A percentile compares a stretch with the other conserved stretches of the same genome.
Evolutionary conservation across 805 yeast species (phyloP).

Genomic region (Nakazawaea ernobii): DNA sequence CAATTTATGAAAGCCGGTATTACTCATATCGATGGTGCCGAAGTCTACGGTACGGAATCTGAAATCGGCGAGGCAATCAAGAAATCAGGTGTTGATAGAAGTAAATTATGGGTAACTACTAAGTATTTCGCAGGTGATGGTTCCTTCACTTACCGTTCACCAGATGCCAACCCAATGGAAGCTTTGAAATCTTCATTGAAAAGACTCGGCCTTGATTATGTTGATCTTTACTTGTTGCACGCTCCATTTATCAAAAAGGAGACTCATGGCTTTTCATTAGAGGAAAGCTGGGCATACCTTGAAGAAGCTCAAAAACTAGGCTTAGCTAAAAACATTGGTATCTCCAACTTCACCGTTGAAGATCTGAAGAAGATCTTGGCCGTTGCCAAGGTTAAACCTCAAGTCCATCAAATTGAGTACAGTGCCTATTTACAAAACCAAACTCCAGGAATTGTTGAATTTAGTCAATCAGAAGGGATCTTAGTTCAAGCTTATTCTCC

Average conservation of each 20-base stretch:
- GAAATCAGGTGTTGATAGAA: slow-evolving; percentile 31
- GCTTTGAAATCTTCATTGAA: slow-evolving; percentile 38
- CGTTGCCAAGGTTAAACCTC: slow-evolving; percentile 42
- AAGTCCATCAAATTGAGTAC: slow-evolving; percentile 65
- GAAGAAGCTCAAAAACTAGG: slow-evolving; percentile 50
- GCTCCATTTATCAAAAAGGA: slow-evolving; percentile 47
- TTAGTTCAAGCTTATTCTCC: slow-evolving; percentile 65
- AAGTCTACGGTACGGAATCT: slow-evolving; percentile 49
- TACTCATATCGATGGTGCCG: slow-evolving; percentile 63
- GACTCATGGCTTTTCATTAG: slow-evolving; percentile 38
- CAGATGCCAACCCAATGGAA: slow-evolving; percentile 37
- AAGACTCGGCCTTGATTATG: slow-evolving; percentile 40
- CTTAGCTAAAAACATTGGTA: slow-evolving; percentile 59
- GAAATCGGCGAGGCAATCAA: slow-evolving; percentile 51
- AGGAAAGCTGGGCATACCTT: slow-evolving; percentile 53
- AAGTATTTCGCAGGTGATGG: slow-evolving; percentile 41
- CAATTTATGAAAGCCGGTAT: slow-evolving; percentile 44
- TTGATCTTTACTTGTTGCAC: slow-evolving; percentile 60
- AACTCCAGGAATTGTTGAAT: slow-evolving; percentile 51
- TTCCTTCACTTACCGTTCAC: slow-evolving; percentile 19
- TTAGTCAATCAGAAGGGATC: slow-evolving; percentile 42
- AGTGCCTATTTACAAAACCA: slow-evolving; percentile 63
- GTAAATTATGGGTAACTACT: slow-evolving; percentile 51
- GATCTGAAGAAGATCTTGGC: slow-evolving; percentile 40
- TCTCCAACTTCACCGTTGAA: slow-evolving; percentile 55